A percentile compares a stretch with the other conserved stretches of the same genome.
phyloP scores from a whole-genome alignment of 2,329 filamentous ascomycete genomes.

The Fusarium sp. region DNA sequence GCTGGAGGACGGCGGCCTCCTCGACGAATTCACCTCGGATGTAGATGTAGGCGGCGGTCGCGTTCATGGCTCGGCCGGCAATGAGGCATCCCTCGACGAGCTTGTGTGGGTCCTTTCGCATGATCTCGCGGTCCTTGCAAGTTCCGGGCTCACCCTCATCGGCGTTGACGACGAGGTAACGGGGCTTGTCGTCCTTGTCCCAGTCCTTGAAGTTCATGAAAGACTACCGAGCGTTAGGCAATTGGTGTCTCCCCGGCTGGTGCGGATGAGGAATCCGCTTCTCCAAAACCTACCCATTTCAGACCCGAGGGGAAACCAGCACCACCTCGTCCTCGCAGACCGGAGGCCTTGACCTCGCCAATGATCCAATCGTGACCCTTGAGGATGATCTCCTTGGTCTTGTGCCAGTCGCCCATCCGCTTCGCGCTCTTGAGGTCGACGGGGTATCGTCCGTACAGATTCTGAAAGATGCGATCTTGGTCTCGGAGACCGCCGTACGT shows the following conservation, averaged over 20 bases:
- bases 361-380: slow-evolving; percentile 99
- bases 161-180: slow-evolving; percentile 97
- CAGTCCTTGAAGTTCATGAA: slow-evolving; percentile 99
- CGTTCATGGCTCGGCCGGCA: slow-evolving; percentile 98
- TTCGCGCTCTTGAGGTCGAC: slow-evolving; percentile 92
- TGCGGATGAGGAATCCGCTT: slow-evolving; percentile 16
- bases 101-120: slow-evolving; percentile 99
- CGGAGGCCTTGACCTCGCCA: slow-evolving; percentile 95
- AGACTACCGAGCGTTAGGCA: slow-evolving; percentile 67
- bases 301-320: slow-evolving; percentile 97
- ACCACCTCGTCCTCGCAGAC: slow-evolving; percentile 93
- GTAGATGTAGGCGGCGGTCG: slow-evolving; percentile 98
- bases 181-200: slow-evolving; percentile 96
- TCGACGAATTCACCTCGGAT: slow-evolving; percentile 98
- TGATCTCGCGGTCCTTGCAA: slow-evolving; percentile 99
- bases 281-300: slow-evolving; percentile 85
- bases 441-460: slow-evolving; percentile 93
- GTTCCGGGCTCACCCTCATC: slow-evolving; percentile 99
- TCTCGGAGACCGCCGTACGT: slow-evolving; percentile 90
- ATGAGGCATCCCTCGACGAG: slow-evolving; percentile 97
- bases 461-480: slow-evolving; percentile 99
- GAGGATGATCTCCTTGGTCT: slow-evolving; percentile 97
- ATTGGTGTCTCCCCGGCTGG: slow-evolving; percentile 36
- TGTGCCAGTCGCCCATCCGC: slow-evolving; percentile 99
- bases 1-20: slow-evolving; percentile 92